These are phyloP conservation scores for Penicillium sp. DNA, from an alignment of 2,329 filamentous ascomycete species.

Conservation along the genomic window DNA sequence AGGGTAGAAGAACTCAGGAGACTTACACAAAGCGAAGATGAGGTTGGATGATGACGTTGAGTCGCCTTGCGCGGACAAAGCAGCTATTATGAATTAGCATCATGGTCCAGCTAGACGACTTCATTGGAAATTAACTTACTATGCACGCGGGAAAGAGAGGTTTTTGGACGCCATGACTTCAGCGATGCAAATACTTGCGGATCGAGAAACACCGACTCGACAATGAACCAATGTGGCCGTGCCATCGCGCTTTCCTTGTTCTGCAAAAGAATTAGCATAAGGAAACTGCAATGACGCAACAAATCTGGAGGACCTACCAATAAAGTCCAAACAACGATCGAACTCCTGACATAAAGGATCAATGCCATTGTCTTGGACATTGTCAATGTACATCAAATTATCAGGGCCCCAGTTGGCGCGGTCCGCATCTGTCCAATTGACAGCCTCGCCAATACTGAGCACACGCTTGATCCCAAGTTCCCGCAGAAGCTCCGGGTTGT, in stretches of 20 bases:
- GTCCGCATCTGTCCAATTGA: constrained; percentile 67
- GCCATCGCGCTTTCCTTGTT: constrained; percentile 64
- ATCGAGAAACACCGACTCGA: constrained; percentile 87
- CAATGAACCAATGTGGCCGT: constrained; percentile 91
- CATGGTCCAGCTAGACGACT: not conserved
- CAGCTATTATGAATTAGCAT: constrained; percentile 45
- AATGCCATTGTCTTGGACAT: constrained; percentile 93
- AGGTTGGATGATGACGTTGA: constrained; percentile 97
- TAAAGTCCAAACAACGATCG: constrained; percentile 75
- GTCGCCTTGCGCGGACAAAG: constrained; percentile 78
- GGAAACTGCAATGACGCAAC: not conserved
- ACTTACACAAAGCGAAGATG: constrained; percentile 76
- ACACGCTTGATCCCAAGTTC: constrained; percentile 78
- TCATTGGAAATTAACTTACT: constrained; percentile 43
- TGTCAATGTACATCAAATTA: constrained; percentile 70
- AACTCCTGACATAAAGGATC: constrained; percentile 84
- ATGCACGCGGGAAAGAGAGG: constrained; percentile 81
- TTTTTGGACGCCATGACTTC: constrained; percentile 81
- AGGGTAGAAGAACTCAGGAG: not conserved
- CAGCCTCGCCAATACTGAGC: constrained; percentile 81
- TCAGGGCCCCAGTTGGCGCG: constrained; percentile 64
- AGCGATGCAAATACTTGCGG: constrained; percentile 96
- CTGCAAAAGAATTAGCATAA: constrained; percentile 40
- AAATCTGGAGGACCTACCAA: constrained; percentile 56
- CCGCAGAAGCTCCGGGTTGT: constrained; percentile 74